Evolutionary conservation across 1,139 yeast species (phyloP).

Genomic region (Saccharomyces uvarum): DNA sequence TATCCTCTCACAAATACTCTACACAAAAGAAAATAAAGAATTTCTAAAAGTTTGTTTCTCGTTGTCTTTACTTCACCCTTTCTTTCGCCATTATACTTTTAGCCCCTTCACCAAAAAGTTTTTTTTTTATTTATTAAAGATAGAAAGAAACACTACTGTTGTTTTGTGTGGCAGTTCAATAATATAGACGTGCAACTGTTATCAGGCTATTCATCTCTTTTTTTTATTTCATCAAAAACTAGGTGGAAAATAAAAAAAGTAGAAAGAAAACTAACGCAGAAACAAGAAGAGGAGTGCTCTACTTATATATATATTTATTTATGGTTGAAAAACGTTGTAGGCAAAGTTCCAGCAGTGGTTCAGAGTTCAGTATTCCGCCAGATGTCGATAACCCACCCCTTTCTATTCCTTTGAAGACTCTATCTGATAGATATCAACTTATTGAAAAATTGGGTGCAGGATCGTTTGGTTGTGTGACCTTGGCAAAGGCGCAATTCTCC

Average conservation of each 20-base stretch:
- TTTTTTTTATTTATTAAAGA: neutral
- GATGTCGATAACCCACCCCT: slow-evolving; percentile 35
- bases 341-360: slow-evolving; percentile 2
- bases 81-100: neutral
- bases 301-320: neutral
- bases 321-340: neutral
- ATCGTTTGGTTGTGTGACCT: slow-evolving; percentile 65
- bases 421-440: slow-evolving; percentile 41
- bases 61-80: neutral
- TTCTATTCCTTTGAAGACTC: slow-evolving; percentile 39
- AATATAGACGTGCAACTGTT: neutral
- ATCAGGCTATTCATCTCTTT: neutral
- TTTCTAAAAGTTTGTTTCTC: neutral
- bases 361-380: slow-evolving; percentile 24
- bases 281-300: neutral
- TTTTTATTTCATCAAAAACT: too few species aligned
- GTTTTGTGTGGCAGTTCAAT: neutral
- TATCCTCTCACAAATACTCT: neutral
- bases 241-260: too few species aligned
- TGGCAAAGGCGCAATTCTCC: slow-evolving; percentile 44
- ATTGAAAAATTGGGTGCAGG: slow-evolving; percentile 62
- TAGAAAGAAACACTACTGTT: neutral
- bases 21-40: neutral
- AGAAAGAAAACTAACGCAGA: neutral
- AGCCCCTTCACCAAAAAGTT: neutral